These are phyloP conservation scores for Trichoderma parareesei DNA, from an alignment of 495 filamentous ascomycete genomes.

Conservation along the genomic window DNA sequence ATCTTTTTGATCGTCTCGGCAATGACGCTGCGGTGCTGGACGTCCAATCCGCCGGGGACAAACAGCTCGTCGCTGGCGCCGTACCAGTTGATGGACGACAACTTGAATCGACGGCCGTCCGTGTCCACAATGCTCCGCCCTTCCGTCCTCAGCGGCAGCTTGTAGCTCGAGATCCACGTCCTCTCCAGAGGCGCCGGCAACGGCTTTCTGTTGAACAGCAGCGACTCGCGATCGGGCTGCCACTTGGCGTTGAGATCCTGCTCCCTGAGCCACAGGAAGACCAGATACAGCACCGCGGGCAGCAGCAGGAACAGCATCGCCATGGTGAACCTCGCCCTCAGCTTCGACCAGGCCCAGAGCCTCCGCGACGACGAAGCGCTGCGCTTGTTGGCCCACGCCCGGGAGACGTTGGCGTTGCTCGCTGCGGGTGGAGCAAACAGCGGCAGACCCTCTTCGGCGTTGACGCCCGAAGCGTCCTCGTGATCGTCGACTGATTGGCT, in stretches of 20 bases:
- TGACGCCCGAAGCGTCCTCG: not conserved
- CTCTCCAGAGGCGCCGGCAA: conserved; percentile 31
- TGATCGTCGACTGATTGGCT: not conserved
- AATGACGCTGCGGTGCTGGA: conserved; percentile 47
- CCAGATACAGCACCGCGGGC: conserved; percentile 23
- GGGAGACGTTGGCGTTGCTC: not conserved
- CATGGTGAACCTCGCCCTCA: not conserved
- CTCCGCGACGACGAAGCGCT: not conserved
- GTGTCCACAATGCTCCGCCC: conserved; percentile 51
- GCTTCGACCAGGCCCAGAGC: not conserved
- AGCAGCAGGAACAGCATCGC: conserved; percentile 25
- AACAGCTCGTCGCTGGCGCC: conserved; percentile 52
- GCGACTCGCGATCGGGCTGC: conserved; percentile 30
- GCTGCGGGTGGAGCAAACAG: not conserved
- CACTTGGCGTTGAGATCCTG: conserved; percentile 32
- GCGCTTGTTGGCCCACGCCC: not conserved
- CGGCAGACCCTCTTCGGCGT: not conserved
- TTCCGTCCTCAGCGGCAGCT: conserved; percentile 42
- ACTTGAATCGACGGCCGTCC: conserved; percentile 41
- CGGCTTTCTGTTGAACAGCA: conserved; percentile 32
- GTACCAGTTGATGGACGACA: conserved; percentile 57
- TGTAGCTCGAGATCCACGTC: conserved; percentile 33
- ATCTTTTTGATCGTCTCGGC: conserved; percentile 41
- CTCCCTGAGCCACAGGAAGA: conserved; percentile 27
- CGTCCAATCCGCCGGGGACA: conserved; percentile 51